Evolutionary conservation across 2,329 filamentous ascomycete species (phyloP), one percentile per base, ranked within the genome.

Genomic region (Fusarium azukiicola): DNA sequence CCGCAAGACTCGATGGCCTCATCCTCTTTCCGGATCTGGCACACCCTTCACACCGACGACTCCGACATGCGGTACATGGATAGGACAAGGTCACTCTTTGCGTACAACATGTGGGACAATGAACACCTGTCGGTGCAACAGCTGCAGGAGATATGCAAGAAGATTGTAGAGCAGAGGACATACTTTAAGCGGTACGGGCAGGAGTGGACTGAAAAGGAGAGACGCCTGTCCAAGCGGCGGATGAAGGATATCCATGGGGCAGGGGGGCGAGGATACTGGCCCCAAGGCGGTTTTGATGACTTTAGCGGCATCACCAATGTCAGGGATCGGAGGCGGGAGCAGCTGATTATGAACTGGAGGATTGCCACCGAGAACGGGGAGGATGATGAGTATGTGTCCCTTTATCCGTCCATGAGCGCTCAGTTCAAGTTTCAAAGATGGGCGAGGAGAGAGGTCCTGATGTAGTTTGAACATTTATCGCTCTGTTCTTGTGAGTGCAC

Each of bases 31-130:
- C 54, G 54, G 36, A 58, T 58, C 8, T 58, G 54, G 54, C 21
- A 38, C 54, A 13, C 54, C 16, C 54, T 38, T 58, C 54, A 58
- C 21, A 38, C 54, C 10, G 40, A 38, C 19, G 32, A 36, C 19
- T 16, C 52, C 32, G 10, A 58, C 54, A 38, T 36, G 10, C 32
- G 38, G 36, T 58, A 38, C 40, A 32, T 58, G 17, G 36, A 58
- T n/a, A 40, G 21, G 36, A 58, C 23, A 21, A 32, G n/a, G 54
- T 40, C 54, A 9, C 10, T n/a, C 21, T 58, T 58, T 58, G 54
- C 54, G 23, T 58, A 58, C 21, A 58, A 32, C 36, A 58, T 58
- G 36, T 58, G 54, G 54, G 54, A 58, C 36, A 40, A 58, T 40
- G 32, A 32, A 16, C 32, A 58, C 7, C 54, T 58, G n/a, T 40